A percentile compares a stretch with the other conserved stretches of the same genome.
These are phyloP conservation scores for Penicillium sp. DNA, from an alignment of 2,329 filamentous ascomycete genomes.

Conservation along the genomic window DNA sequence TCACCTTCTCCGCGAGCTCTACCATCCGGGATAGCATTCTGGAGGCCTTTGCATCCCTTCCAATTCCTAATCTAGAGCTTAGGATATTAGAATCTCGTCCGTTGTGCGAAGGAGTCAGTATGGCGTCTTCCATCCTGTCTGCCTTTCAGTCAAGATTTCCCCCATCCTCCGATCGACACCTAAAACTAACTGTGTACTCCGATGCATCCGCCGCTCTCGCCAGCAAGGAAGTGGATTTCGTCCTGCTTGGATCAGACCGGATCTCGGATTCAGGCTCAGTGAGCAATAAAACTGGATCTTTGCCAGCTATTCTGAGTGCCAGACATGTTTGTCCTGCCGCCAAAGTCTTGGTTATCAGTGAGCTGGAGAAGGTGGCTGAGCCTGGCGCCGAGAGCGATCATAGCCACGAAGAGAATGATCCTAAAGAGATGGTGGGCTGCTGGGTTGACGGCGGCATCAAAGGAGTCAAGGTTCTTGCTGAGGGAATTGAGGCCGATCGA, in stretches of 20 bases:
- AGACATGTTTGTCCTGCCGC: conserved; percentile 49
- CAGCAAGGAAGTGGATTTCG: conserved; percentile 52
- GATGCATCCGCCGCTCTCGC: conserved; percentile 62
- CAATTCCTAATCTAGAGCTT: conserved; percentile 50
- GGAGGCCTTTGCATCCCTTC: conserved; percentile 39
- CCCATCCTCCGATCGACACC: conserved; percentile 16
- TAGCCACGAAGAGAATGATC: conserved; percentile 56
- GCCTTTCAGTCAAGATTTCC: conserved; percentile 24
- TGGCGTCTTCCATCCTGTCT: conserved; percentile 47
- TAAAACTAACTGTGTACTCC: conserved; percentile 55
- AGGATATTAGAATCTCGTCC: conserved; percentile 67
- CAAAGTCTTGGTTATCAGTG: conserved; percentile 58
- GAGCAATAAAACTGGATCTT: conserved; percentile 66
- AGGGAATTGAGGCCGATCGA: conserved; percentile 9
- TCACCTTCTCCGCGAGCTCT: conserved; percentile 64
- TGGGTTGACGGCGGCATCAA: conserved; percentile 45
- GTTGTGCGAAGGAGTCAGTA: conserved; percentile 62
- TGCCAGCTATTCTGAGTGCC: conserved; percentile 58
- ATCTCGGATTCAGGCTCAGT: conserved; percentile 60
- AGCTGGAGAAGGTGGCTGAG: conserved; percentile 61
- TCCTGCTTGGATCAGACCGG: conserved; percentile 65
- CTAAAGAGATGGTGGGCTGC: conserved; percentile 49
- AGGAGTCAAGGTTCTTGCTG: conserved; percentile 25
- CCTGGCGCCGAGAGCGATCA: conserved; percentile 50
- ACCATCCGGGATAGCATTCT: conserved; percentile 56